Conservation (phyloP, 768 basidiomycete genomes). For the Lentinula detonsa region DNA sequence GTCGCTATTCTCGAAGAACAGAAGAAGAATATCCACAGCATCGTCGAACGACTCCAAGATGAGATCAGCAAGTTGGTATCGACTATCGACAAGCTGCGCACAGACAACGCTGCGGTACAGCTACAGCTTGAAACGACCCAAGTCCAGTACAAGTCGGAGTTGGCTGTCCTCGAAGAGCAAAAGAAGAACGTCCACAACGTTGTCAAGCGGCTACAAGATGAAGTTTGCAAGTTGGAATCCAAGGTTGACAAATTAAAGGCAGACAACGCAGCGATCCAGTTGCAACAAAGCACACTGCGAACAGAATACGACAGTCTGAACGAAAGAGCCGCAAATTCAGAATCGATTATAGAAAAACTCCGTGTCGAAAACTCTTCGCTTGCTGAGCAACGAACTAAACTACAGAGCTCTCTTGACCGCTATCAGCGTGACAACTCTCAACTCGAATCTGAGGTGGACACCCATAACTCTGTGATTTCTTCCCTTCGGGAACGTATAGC, state of each 20-base stretch:
- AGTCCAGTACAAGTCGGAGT: slow-evolving; percentile 28
- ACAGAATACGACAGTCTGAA: slow-evolving; percentile 12
- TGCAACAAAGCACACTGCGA: slow-evolving; percentile 10
- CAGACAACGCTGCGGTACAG: slow-evolving; percentile 13
- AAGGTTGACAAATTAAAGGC: slow-evolving; percentile 16
- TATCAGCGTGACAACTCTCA: neutral
- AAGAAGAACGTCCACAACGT: slow-evolving; percentile 21
- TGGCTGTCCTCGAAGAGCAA: slow-evolving; percentile 34
- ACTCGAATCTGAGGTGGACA: neutral
- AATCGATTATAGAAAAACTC: slow-evolving; percentile 20
- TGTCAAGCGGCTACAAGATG: neutral
- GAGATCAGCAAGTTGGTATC: slow-evolving; percentile 12
- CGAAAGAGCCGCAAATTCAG: slow-evolving; percentile 13
- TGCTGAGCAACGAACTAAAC: neutral
- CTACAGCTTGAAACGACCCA: neutral
- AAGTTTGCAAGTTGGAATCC: slow-evolving; percentile 13
- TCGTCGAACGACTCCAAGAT: neutral
- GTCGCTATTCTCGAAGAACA: slow-evolving; percentile 35
- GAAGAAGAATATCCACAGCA: slow-evolving; percentile 22
- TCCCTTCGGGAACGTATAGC: slow-evolving; percentile 2
- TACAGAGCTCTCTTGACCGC: neutral
- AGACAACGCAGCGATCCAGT: neutral
- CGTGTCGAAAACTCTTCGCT: neutral
- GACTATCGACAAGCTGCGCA: slow-evolving; percentile 17
- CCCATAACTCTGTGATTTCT: neutral